These are phyloP conservation scores for Nothopassalora personata DNA, from an alignment of 2,329 filamentous ascomycete genomes.

Conservation along the genomic window DNA sequence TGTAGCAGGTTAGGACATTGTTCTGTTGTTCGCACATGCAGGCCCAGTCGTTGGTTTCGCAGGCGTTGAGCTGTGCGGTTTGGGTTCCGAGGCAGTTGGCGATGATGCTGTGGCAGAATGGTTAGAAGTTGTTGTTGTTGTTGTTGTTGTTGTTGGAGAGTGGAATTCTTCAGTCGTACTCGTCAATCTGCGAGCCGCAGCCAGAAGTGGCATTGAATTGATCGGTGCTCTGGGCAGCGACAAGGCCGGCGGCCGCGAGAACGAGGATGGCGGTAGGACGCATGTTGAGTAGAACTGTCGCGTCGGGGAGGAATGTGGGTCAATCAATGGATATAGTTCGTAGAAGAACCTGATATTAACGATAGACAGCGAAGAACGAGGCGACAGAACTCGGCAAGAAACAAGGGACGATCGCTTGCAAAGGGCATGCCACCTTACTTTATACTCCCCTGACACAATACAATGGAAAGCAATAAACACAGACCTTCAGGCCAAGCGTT, in stretches of 20 bases:
- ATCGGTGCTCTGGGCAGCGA: constrained; percentile 37
- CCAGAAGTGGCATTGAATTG: constrained; percentile 29
- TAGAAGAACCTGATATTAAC: neutral
- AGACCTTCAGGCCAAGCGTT: neutral
- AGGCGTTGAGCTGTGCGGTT: constrained; percentile 40
- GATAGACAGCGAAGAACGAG: neutral
- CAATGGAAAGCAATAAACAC: constrained; percentile 1
- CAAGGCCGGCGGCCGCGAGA: constrained; percentile 36
- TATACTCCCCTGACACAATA: neutral
- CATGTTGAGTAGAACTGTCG: constrained; percentile 7
- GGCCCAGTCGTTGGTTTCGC: constrained; percentile 46
- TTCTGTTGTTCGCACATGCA: constrained; percentile 56
- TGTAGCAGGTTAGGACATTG: constrained; percentile 48
- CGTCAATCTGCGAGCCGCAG: constrained; percentile 34
- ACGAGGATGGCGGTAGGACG: constrained; percentile 18
- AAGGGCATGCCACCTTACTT: neutral
- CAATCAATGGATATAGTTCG: neutral
- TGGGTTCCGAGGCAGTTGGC: constrained; percentile 43
- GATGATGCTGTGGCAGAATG: constrained; percentile 42
- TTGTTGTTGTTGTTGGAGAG: neutral
- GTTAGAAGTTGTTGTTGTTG: neutral
- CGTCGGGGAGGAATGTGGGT: neutral
- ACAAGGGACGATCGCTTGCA: neutral
- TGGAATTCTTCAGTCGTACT: constrained; percentile 26
- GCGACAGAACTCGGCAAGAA: neutral